Evolutionary conservation across 1,284 basidiomycete genomes (phyloP).

Genomic region (Ganoderma lingzhi): DNA sequence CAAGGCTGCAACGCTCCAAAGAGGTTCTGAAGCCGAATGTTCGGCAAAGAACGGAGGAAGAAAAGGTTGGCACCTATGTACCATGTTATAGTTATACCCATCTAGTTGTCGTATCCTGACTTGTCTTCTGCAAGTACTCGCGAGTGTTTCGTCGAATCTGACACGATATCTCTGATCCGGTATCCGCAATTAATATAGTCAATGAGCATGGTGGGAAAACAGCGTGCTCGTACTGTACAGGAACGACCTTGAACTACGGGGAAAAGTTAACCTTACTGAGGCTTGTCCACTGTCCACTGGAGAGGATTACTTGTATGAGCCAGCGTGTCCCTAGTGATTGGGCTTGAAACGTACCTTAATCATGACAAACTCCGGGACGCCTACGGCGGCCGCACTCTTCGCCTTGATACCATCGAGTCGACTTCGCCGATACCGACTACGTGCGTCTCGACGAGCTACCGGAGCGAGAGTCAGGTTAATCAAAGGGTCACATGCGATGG

Average conservation of each 20-base stretch:
- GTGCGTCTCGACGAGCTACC: constrained; percentile 5
- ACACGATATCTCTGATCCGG: background rate
- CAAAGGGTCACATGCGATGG: background rate
- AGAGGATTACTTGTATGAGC: background rate
- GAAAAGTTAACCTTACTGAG: too few species aligned
- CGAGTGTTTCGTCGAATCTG: too few species aligned
- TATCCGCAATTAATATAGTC: too few species aligned
- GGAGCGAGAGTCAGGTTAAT: background rate
- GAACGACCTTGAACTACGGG: background rate
- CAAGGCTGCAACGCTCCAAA: too few species aligned
- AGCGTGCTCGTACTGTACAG: background rate
- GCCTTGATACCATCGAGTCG: background rate
- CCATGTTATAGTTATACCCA: too few species aligned
- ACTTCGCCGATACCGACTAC: background rate
- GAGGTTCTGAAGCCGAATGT: too few species aligned
- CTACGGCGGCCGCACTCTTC: background rate
- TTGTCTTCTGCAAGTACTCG: too few species aligned
- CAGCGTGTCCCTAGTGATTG: background rate
- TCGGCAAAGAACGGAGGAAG: too few species aligned
- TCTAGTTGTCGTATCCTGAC: too few species aligned
- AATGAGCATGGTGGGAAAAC: background rate
- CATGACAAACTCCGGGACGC: background rate
- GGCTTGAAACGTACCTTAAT: background rate
- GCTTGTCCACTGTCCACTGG: background rate
- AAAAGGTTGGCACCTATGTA: too few species aligned